phyloP scores from a whole-genome alignment of 139 green algal genomes.

The Coelastrella sp. region DNA sequence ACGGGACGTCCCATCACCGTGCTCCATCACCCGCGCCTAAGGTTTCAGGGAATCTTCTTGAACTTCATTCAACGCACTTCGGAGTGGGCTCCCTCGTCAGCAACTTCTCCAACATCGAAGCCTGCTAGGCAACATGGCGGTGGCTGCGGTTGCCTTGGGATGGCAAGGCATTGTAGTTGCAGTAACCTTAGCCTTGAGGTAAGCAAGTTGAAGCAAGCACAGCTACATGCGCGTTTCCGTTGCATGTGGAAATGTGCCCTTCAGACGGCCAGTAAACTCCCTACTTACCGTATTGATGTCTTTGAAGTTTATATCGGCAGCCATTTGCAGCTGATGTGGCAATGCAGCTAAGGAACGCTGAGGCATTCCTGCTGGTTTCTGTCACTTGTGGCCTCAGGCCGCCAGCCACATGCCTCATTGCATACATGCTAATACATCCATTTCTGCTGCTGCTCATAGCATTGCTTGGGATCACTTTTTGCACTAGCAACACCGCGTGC shows the following conservation, averaged over 20 bases:
- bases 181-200: background rate
- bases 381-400: too few relatives aligned
- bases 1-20: too few relatives aligned
- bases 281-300: background rate
- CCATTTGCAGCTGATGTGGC: background rate
- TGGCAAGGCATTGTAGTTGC: conserved; percentile 33
- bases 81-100: background rate
- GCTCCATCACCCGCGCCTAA: too few relatives aligned
- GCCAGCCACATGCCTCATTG: too few relatives aligned
- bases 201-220: background rate
- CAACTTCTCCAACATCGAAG: background rate
- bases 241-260: background rate
- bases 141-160: conserved; percentile 4
- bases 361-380: background rate
- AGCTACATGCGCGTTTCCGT: background rate
- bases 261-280: background rate
- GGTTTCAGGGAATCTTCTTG: too few relatives aligned
- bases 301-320: background rate
- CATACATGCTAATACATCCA: too few relatives aligned
- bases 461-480: too few relatives aligned
- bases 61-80: too few relatives aligned
- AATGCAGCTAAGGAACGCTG: background rate
- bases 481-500: too few relatives aligned
- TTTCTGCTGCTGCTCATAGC: too few relatives aligned
- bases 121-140: background rate